A percentile compares a stretch with the other conserved stretches of the same genome.
Evolutionary conservation across 2,329 filamentous ascomycete genomes (phyloP).

Genomic region (Pyrenophora teres): DNA sequence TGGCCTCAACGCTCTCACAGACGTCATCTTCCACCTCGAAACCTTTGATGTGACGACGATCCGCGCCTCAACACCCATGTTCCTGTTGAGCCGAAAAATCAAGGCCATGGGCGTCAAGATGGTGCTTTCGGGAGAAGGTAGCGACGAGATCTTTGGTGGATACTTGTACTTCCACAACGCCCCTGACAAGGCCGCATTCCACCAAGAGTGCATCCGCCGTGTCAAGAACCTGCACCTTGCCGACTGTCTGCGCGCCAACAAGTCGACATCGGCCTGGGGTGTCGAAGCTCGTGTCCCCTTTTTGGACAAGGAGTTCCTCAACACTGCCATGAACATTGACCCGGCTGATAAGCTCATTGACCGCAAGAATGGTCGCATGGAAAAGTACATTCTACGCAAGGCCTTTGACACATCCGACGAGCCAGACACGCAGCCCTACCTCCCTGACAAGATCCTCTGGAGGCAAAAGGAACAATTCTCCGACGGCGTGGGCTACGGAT

Average conservation of each 20-base stretch:
- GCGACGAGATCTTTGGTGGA: constrained; percentile 96
- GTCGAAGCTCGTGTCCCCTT: constrained; percentile 97
- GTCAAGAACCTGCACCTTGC: constrained; percentile 95
- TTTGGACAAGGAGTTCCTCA: constrained; percentile 95
- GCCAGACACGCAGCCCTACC: constrained; percentile 78
- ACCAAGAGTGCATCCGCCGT: constrained; percentile 89
- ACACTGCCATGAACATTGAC: constrained; percentile 90
- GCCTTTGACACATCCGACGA: constrained; percentile 94
- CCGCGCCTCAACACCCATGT: constrained; percentile 98
- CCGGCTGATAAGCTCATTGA: constrained; percentile 91
- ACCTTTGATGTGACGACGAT: constrained; percentile 98
- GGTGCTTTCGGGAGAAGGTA: constrained; percentile 95
- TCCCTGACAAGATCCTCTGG: constrained; percentile 96
- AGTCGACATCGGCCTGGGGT: constrained; percentile 97
- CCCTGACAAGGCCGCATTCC: constrained; percentile 88
- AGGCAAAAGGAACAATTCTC: constrained; percentile 99
- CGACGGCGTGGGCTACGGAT: constrained; percentile 97
- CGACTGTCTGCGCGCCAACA: constrained; percentile 98
- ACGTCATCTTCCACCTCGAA: constrained; percentile 98
- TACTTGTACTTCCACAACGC: constrained; percentile 99
- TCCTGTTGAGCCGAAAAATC: constrained; percentile 95
- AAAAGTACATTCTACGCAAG: constrained; percentile 98
- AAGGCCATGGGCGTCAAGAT: constrained; percentile 99
- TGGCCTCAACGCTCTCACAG: constrained; percentile 91
- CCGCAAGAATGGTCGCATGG: constrained; percentile 75